Conservation (phyloP, 2,329 filamentous ascomycete species). For the Colletotrichum zoysiae region DNA sequence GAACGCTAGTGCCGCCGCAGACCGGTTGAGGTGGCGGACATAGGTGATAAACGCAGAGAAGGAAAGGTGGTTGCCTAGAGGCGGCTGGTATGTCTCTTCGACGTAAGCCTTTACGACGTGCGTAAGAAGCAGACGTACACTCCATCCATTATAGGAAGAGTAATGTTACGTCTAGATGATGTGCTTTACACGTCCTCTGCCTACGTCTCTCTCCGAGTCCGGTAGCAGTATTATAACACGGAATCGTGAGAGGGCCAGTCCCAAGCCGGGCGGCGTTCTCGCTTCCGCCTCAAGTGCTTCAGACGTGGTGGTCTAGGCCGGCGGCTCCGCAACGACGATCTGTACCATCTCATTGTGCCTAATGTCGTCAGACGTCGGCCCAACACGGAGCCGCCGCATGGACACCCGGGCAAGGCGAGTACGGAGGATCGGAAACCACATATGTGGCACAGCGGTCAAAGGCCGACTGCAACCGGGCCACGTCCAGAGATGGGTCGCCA, state of each 20-base stretch:
- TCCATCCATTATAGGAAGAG: conserved; percentile 11
- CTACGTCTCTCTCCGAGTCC: background rate
- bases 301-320: background rate
- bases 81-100: conserved; percentile 2
- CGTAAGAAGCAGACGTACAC: background rate
- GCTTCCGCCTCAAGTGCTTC: background rate
- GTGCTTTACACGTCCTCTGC: background rate
- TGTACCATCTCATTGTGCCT: background rate
- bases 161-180: conserved; percentile 7
- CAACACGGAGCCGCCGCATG: background rate
- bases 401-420: background rate
- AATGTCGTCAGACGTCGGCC: too few relatives aligned
- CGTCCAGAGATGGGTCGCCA: background rate
- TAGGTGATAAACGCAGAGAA: background rate
- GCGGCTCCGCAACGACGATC: background rate
- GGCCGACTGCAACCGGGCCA: background rate
- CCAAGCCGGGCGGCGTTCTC: background rate
- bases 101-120: conserved; percentile 3
- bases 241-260: background rate
- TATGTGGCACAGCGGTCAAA: conserved; percentile 2
- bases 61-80: background rate
- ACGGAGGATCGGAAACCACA: background rate
- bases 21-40: background rate
- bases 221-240: too few relatives aligned
- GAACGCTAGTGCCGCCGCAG: background rate